These are phyloP conservation scores for Boletus patriciae DNA, from an alignment of 768 basidiomycete species.

Conservation along the genomic window DNA sequence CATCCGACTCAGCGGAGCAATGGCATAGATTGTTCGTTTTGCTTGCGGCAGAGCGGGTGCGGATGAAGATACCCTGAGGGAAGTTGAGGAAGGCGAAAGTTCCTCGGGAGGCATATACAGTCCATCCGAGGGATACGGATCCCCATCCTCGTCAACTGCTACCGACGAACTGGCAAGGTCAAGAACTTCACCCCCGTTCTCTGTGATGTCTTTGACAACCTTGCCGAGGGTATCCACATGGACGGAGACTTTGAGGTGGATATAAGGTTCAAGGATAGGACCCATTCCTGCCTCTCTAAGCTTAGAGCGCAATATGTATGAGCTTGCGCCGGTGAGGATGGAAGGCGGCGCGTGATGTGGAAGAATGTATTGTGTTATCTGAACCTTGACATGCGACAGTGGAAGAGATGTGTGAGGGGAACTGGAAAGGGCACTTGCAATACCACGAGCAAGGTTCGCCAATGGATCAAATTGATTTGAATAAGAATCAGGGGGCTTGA, in stretches of 20 bases:
- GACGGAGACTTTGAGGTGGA: constrained; percentile 66
- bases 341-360: constrained; percentile 47
- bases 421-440: constrained; percentile 69
- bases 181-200: constrained; percentile 75
- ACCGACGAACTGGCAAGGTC: constrained; percentile 51
- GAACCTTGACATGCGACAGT: constrained; percentile 61
- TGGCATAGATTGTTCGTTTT: constrained; percentile 67
- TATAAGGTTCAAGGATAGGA: constrained; percentile 76
- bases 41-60: constrained; percentile 38
- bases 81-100: constrained; percentile 68
- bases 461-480: constrained; percentile 44
- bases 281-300: constrained; percentile 66
- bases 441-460: constrained; percentile 62
- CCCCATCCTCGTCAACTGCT: constrained; percentile 38
- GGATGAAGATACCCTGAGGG: constrained; percentile 28
- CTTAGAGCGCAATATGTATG: constrained; percentile 60
- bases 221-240: constrained; percentile 69
- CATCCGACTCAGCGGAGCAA: constrained; percentile 79
- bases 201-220: constrained; percentile 81
- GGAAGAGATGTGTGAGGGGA: constrained; percentile 79
- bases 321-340: constrained; percentile 62
- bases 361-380: constrained; percentile 46
- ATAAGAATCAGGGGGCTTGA: constrained; percentile 53
- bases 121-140: constrained; percentile 56
- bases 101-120: constrained; percentile 74